Percentiles rank a stretch among this genome's conserved stretches.
Evolutionary conservation across 257 asterid genomes (phyloP).

Genomic region (Paulownia fortunei): DNA sequence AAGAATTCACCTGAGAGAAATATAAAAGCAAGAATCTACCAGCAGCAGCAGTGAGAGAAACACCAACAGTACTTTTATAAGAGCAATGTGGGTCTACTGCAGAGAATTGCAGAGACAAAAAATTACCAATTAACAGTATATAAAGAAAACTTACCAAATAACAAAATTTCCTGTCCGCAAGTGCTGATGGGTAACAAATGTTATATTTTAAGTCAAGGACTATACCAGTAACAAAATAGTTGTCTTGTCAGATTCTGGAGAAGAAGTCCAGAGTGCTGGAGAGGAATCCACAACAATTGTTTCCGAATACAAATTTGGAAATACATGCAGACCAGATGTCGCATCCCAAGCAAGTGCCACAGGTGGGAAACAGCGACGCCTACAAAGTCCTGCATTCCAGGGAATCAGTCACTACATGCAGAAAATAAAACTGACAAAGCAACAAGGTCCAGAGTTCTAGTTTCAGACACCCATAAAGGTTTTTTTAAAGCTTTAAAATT

Average conservation of each 20-base stretch:
- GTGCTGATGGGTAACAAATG: conserved; percentile 4
- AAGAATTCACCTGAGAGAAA: conserved; percentile 68
- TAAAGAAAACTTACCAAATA: conserved; percentile 20
- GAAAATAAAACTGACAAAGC: conserved; percentile 27
- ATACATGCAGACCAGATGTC: conserved; percentile 89
- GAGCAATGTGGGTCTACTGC: conserved; percentile 98
- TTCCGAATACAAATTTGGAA: conserved; percentile 85
- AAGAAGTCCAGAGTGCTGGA: conserved; percentile 84
- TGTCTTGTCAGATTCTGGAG: conserved; percentile 74
- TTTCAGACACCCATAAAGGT: neutral
- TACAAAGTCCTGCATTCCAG: conserved; percentile 76
- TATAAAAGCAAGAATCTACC: conserved; percentile 89
- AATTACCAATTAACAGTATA: neutral
- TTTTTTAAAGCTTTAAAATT: neutral
- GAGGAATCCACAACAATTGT: conserved; percentile 90
- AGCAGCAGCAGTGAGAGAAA: conserved; percentile 71
- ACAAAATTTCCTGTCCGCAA: conserved; percentile 23
- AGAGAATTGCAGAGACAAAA: conserved; percentile 35
- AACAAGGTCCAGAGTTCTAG: conserved; percentile 16
- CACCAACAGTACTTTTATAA: conserved; percentile 65
- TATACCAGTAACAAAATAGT: conserved; percentile 75
- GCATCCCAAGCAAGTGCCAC: conserved; percentile 97
- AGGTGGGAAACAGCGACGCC: conserved; percentile 96
- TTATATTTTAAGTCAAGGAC: conserved; percentile 22
- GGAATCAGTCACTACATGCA: conserved; percentile 36